Percentiles rank a stretch among this genome's conserved stretches.
phyloP scores from a whole-genome alignment of 1,139 yeast genomes.

The Groenewaldozyma sp. region DNA sequence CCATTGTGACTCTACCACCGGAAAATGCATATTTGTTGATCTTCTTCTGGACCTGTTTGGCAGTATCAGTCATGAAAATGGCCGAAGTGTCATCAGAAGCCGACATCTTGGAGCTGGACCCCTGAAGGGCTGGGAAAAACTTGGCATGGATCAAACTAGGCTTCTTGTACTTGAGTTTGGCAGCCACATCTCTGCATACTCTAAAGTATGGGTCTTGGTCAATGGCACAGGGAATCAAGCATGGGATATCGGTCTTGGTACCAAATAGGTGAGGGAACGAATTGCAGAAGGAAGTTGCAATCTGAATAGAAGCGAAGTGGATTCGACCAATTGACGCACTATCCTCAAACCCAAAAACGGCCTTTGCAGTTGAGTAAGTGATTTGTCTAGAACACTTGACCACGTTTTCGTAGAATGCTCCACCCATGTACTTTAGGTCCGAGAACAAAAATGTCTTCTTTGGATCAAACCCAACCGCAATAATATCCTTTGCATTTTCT shows the following conservation, averaged over 20 bases:
- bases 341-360: conserved; percentile 97
- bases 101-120: conserved; percentile 94
- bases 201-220: conserved; percentile 99
- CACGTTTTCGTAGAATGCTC: conserved; percentile 88
- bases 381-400: conserved; percentile 92
- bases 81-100: conserved; percentile 82
- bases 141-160: conserved; percentile 90
- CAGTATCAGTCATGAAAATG: conserved; percentile 90
- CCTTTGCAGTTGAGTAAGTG: conserved; percentile 90
- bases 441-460: conserved; percentile 92
- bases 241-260: conserved; percentile 69
- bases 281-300: conserved; percentile 91
- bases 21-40: conserved; percentile 95
- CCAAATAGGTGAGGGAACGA: conserved; percentile 93
- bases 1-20: conserved; percentile 83
- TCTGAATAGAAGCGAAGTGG: conserved; percentile 94
- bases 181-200: conserved; percentile 96
- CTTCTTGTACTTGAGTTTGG: conserved; percentile 78
- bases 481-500: conserved; percentile 81
- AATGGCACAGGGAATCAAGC: conserved; percentile 97
- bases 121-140: conserved; percentile 98
- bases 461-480: conserved; percentile 90
- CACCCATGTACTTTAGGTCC: conserved; percentile 87
- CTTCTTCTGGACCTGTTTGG: conserved; percentile 86
- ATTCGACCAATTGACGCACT: conserved; percentile 90